Base-by-base conservation (phyloP, 371 early-diverging fungal species). In the Homolaphlyctis polyrhiza region DNA sequence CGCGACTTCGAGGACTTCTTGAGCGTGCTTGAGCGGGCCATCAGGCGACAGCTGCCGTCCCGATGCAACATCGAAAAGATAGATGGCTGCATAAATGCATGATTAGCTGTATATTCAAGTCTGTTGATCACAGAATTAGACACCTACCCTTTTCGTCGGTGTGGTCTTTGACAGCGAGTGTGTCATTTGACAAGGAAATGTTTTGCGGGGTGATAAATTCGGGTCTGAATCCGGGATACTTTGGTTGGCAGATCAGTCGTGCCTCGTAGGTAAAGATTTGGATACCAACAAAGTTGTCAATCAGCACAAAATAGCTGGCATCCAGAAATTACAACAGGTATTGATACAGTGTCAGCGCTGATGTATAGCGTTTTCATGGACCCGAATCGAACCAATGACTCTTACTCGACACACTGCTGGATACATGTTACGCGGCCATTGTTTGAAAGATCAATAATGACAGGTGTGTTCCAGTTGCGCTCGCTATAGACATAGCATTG, bases 391-490 rank as follows among this genome's bases (percentile, higher is more conserved):
- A n/a, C n/a, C n/a, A n/a, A n/a, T n/a, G n/a, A n/a, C n/a, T n/a
- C 71, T 66, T 64, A 80, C 79, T 79, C 78, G 0, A 67, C 36
- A 30, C 71, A 67, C 64, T 82, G 82, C 64, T 75, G 71, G n/a
- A 82, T 78, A 59, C 79, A 78, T 1, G 73, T 72, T 5, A 82
- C 79, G 25, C 83, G 64, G 28, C 81, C 83, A 55, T 73, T 74
- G 50, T 70, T 75, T 25, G 71, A 36, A 61, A 82, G 55, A 61
- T 82, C 83, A 25, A 79, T 67, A 35, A 82, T 74, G 8, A 70
- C 71, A 1, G 83, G 83, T 32, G 83, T 82, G 65, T 76, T 78
- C 80, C 78, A 77, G 63, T 81, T 79, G 25, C 70, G 70, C 30
- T 77, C 77, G 60, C 59, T 71, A 65, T 79, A 80, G 18, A 83